Base-by-base conservation (phyloP, 1,284 basidiomycete species). In the Naganishia sp. region DNA sequence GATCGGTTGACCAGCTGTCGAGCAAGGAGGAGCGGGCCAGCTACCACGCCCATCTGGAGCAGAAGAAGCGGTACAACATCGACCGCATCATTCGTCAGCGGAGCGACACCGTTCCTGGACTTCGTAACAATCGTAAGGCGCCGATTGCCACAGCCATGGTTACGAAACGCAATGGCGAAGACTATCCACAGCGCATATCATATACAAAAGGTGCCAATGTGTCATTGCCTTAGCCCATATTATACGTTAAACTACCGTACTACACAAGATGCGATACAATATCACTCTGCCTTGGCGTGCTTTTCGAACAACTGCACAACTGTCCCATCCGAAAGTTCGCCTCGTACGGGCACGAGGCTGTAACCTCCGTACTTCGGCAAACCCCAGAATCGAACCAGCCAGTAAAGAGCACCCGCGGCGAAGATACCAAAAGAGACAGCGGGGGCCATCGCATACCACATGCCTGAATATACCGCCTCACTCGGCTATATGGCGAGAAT, bases 351-450 rank as follows among this genome's bases (percentile, higher is more conserved):
- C 35, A 66, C 65, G 39, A 71, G 54, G 28, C 28, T 35, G 67
- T 70, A 70, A 11, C 63, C 46, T 17, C 57, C 58, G 25, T 65
- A 35, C n/a, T 45, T 60, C 31, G 71, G 71, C 25, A 71, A 41
- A 42, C 66, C n/a, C 46, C 67, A 51, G 45, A 68, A 68, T 66
- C 69, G 67, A 41, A 70, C 13, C 43, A 69, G 25, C 71, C 71
- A 71, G 66, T 69, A 71, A 3, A 71, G 7, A 45, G 67, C 64
- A 1, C 71, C 71, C 7, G 32, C 64, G 10, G 47, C 49, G 35
- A 66, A 66, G 46, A 71, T 68, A 28, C 71, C 71, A 53, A 71
- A 70, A 7, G 64, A 66, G 4, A 66, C 64, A 5, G 64, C 64
- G 6, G 64, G 64, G 1, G 64, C 64, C 55, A 66, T 66, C 15